These are phyloP conservation scores for Dryadomyces sulphureus DNA, from an alignment of 2,329 filamentous ascomycete species.

Conservation along the genomic window DNA sequence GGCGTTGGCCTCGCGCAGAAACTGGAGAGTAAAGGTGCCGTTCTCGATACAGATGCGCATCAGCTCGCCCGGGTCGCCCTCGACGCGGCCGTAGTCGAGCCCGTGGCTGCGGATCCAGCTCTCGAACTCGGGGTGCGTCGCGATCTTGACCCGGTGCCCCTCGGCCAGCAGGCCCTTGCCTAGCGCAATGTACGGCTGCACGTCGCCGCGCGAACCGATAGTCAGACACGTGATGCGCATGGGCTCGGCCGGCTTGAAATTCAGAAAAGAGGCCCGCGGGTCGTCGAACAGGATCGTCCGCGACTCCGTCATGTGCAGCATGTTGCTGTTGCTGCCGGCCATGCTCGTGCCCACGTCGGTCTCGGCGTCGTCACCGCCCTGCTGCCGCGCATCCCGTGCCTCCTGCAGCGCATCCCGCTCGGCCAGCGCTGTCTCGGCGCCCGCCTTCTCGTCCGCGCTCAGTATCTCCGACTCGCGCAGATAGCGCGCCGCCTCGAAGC, in stretches of 20 bases:
- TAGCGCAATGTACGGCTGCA: slow-evolving; percentile 92
- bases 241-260: slow-evolving; percentile 72
- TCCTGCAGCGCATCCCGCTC: slow-evolving; percentile 71
- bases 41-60: slow-evolving; percentile 96
- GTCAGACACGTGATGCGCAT: slow-evolving; percentile 84
- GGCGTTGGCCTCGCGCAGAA: slow-evolving; percentile 71
- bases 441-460: slow-evolving; percentile 52
- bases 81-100: slow-evolving; percentile 80
- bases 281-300: slow-evolving; percentile 84
- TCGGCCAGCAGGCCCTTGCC: slow-evolving; percentile 83
- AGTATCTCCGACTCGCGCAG: slow-evolving; percentile 56
- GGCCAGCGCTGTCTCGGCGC: slow-evolving; percentile 59
- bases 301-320: slow-evolving; percentile 29
- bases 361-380: slow-evolving; percentile 29
- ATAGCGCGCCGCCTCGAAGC: slow-evolving; percentile 57
- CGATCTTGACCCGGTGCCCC: slow-evolving; percentile 75
- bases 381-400: slow-evolving; percentile 35
- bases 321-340: background rate
- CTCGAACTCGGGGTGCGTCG: slow-evolving; percentile 82
- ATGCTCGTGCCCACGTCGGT: background rate
- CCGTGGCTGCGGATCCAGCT: slow-evolving; percentile 84
- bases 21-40: slow-evolving; percentile 89
- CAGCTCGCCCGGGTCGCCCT: slow-evolving; percentile 81
- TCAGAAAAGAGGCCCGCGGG: slow-evolving; percentile 69
- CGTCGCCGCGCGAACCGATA: slow-evolving; percentile 88